Base-by-base conservation (phyloP, 176 grass and related monocot genomes). In the Rhynchospora pubera region DNA sequence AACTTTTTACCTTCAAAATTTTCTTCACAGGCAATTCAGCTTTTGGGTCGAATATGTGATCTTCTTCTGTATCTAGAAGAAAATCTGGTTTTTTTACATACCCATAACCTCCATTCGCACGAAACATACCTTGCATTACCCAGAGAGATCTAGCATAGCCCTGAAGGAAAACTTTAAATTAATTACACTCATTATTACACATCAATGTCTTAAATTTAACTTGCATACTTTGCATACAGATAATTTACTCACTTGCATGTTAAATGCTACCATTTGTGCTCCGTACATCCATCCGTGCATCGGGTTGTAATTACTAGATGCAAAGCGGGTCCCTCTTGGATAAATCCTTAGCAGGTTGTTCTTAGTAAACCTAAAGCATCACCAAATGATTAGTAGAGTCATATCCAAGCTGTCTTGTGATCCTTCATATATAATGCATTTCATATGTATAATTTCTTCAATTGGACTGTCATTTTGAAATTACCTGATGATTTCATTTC, bases 71-170 rank as follows among this genome's bases (percentile, higher is more conserved):
- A 21, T 87, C 83, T 74, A 91, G 80, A 15, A 99, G 84, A 53
- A 89, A 77, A 43, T 93, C 76, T 3, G 96, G 96, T 24, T 99
- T 99, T 72, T 95, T 99, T 1, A 99, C 96, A 16, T 93, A 99
- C 34, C 96, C 96, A 19, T 92, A 95, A 9, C 96, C 92, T 32
- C 92, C 96, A 9, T 95, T 99, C 2, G 92, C 96, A 50, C 84
- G 83, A 59, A 99, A 99, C 89, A 95, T 93, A 18, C 96, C 91
- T 16, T 95, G 87, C 51, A 87, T 93, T 9, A 95, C 34, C 96
- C 96, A 95, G 22, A 99, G 86, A 43, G 90, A 80, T 84, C 87
- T 90, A 22, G 87, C 96, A 79, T 99, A 80, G 0, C 96, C 96
- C 91, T 93, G 30, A 62, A 45, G 0, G 22, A 13, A 13, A 81